Conservation (phyloP, 176 grass and related monocot genomes). For the Leersia perrieri region DNA sequence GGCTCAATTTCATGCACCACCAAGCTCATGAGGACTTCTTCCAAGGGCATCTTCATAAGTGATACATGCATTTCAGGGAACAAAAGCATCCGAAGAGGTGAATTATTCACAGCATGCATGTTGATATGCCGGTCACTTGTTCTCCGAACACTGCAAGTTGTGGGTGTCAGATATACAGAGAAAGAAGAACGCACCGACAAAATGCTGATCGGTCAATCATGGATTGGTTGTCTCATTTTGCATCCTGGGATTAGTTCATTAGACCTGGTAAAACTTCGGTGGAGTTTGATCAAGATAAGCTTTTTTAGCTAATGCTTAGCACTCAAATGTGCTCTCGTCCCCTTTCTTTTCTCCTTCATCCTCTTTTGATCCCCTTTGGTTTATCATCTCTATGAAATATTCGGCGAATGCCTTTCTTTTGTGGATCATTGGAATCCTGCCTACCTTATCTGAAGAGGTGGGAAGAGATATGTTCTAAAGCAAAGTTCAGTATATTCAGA, state of each 20-base stretch:
- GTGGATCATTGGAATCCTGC: slow-evolving; percentile 53
- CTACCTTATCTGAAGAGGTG: slow-evolving; percentile 48
- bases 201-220: slow-evolving; percentile 1
- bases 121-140: slow-evolving; percentile 44
- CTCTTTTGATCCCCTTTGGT: slow-evolving; percentile 43
- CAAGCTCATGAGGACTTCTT: slow-evolving; percentile 1
- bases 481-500: slow-evolving; percentile 51
- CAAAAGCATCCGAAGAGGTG: slow-evolving; percentile 36
- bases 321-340: not conserved
- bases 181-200: slow-evolving; percentile 19
- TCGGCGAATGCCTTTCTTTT: slow-evolving; percentile 31
- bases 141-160: slow-evolving; percentile 4
- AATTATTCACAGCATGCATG: slow-evolving; percentile 42
- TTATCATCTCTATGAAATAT: slow-evolving; percentile 36
- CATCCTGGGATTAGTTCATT: not conserved
- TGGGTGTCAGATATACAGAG: slow-evolving; percentile 10
- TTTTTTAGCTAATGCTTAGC: slow-evolving; percentile 35
- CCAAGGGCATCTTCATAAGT: slow-evolving; percentile 2
- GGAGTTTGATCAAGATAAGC: slow-evolving; percentile 36
- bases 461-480: slow-evolving; percentile 33
- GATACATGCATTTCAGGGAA: slow-evolving; percentile 29
- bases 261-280: slow-evolving; percentile 10
- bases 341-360: slow-evolving; percentile 15
- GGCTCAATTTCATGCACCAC: slow-evolving; percentile 21
- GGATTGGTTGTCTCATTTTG: not conserved